Evolutionary conservation across 2,329 filamentous ascomycete genomes (phyloP).

Genomic region (Cytospora schulzeri): DNA sequence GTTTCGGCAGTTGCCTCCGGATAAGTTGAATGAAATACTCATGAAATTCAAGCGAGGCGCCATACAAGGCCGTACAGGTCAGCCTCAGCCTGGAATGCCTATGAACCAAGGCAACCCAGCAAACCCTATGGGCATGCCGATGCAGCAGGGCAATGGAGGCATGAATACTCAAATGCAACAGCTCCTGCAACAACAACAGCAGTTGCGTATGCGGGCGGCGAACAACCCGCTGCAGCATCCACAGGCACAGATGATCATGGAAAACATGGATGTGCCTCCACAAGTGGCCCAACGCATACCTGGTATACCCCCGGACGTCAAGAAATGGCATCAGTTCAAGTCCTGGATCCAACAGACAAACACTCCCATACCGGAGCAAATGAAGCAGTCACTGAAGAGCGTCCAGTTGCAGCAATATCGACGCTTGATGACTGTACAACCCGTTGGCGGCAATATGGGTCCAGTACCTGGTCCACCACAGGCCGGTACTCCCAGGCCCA

Average conservation of each 20-base stretch:
- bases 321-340: constrained; percentile 54
- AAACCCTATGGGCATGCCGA: constrained; percentile 27
- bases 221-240: constrained; percentile 33
- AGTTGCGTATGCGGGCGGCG: constrained; percentile 24
- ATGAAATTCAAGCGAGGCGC: constrained; percentile 46
- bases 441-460: background rate
- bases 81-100: constrained; percentile 31
- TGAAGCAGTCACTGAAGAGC: constrained; percentile 38
- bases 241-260: constrained; percentile 43
- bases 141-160: constrained; percentile 27
- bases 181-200: constrained; percentile 32
- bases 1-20: constrained; percentile 47
- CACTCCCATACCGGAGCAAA: constrained; percentile 35
- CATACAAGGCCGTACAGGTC: constrained; percentile 33
- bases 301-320: constrained; percentile 45
- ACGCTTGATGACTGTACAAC: constrained; percentile 28
- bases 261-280: constrained; percentile 50
- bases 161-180: constrained; percentile 28
- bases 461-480: constrained; percentile 23
- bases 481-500: constrained; percentile 12
- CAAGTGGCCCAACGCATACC: constrained; percentile 35
- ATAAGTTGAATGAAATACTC: constrained; percentile 56
- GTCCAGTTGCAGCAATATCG: constrained; percentile 46
- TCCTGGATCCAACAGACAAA: constrained; percentile 43
- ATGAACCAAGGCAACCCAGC: constrained; percentile 20